Base-by-base conservation (phyloP, 2,329 filamentous ascomycete species). In the Calonectria hawksworthii region DNA sequence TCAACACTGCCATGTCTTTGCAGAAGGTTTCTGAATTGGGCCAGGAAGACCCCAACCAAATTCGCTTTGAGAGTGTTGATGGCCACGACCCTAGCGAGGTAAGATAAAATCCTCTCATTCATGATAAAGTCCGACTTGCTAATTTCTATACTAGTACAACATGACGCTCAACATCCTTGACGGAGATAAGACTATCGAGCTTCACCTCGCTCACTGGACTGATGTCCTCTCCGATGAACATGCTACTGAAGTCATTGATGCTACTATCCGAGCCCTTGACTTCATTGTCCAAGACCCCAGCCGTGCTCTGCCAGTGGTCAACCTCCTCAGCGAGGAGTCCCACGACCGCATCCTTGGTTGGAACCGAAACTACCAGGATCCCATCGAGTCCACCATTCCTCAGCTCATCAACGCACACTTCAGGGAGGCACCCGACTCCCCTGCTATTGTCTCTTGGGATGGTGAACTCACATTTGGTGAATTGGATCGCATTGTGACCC, bases 401-500 rank as follows among this genome's bases (percentile, higher is more conserved):
- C 47, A 51, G 16, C 64, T 67, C n/a, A 67, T 67, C 36, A 52
- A 67, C 36, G 64, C 64, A 1, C 64, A 67, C 23, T 51, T 54
- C 47, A 67, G 64, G 21, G 64, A 63, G 56, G 56, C 56, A 21
- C 56, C 56, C 11, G 56, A 63, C 9, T 63, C 56, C 6, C 56
- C 38, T 28, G 68, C 68, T 0, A 50, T 64, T 14, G 18, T n/a
- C 23, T 70, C 68, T 5, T 70, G 68, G 68, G 68, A 70, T 47
- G 68, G 68, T 13, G 56, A 63, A n/a, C 32, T 70, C 8, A 52
- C 68, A 3, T 70, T 63, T 21, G 54, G 30, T 4, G 54, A 77
- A 21, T 65, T 80, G 4, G 74, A 76, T 28, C 56, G 54, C 11
- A 34, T 70, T 5, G 32, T 59, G 21, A 64, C 38, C 18, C 30